Percentiles rank a stretch among this genome's conserved stretches.
These are phyloP conservation scores for Colletotrichum limetticola DNA, from an alignment of 2,329 filamentous ascomycete genomes.

Conservation along the genomic window DNA sequence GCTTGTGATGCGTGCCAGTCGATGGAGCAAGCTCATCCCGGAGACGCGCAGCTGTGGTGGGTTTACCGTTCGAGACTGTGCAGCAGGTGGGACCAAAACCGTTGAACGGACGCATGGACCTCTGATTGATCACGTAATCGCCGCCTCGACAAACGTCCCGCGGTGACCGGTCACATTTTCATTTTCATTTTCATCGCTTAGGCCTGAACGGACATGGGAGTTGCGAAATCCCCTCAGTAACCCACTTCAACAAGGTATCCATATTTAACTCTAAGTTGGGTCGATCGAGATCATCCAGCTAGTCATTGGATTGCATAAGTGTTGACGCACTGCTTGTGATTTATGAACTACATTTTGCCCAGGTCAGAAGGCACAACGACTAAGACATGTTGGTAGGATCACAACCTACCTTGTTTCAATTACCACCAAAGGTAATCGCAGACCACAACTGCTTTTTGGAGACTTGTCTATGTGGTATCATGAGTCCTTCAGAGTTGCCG, in stretches of 20 bases:
- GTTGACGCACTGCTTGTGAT: neutral
- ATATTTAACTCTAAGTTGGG: neutral
- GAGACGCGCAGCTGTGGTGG: conserved; percentile 6
- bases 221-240: neutral
- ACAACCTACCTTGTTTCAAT: too few species aligned
- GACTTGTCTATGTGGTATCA: too few species aligned
- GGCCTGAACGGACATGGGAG: neutral
- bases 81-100: neutral
- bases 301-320: neutral
- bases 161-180: neutral
- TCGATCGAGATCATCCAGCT: neutral
- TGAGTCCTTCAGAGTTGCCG: too few species aligned
- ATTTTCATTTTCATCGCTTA: neutral
- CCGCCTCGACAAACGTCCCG: neutral
- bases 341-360: neutral
- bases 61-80: neutral
- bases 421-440: too few species aligned
- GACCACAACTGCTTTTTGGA: too few species aligned
- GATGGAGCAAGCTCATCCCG: neutral
- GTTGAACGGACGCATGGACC: neutral
- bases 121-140: conserved; percentile 3
- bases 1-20: neutral
- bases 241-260: neutral
- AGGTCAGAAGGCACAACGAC: too few species aligned
- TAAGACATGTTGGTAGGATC: too few species aligned